phyloP scores from a whole-genome alignment of 495 filamentous ascomycete species.

The Hyaloscypha bicolor region DNA sequence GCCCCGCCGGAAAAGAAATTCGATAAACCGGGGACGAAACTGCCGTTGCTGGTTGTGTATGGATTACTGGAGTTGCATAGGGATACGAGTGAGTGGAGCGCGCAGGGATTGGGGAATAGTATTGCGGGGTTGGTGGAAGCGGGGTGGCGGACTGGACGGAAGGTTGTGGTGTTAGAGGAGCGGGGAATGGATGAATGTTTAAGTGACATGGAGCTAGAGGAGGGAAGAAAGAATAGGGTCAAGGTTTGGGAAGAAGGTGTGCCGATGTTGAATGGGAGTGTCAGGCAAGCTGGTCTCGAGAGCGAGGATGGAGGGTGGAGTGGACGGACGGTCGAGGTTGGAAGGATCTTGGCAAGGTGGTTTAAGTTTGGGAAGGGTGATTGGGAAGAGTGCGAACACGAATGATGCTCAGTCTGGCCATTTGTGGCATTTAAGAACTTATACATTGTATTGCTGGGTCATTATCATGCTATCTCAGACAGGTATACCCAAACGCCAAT shows the following conservation, averaged over 20 bases:
- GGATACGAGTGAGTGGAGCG: constrained; percentile 79
- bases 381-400: constrained; percentile 14
- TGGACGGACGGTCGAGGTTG: constrained; percentile 68
- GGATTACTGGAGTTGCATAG: constrained; percentile 69
- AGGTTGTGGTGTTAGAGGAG: constrained; percentile 30
- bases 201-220: constrained; percentile 38
- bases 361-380: constrained; percentile 44
- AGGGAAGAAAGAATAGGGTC: constrained; percentile 13
- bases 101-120: constrained; percentile 75
- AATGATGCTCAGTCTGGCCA: not conserved
- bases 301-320: constrained; percentile 61
- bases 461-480: constrained; percentile 31
- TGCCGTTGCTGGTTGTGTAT: constrained; percentile 60
- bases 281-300: constrained; percentile 45
- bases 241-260: constrained; percentile 48
- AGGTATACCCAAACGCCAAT: constrained; percentile 35
- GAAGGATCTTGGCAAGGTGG: constrained; percentile 70
- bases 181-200: constrained; percentile 32
- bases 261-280: constrained; percentile 64
- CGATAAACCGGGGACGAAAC: constrained; percentile 20
- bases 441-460: constrained; percentile 13
- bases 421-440: not conserved
- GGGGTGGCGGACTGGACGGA: constrained; percentile 41
- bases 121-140: constrained; percentile 69
- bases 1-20: constrained; percentile 3